phyloP scores from a whole-genome alignment of 2,329 filamentous ascomycete genomes.

The Tolypocladium sp. region DNA sequence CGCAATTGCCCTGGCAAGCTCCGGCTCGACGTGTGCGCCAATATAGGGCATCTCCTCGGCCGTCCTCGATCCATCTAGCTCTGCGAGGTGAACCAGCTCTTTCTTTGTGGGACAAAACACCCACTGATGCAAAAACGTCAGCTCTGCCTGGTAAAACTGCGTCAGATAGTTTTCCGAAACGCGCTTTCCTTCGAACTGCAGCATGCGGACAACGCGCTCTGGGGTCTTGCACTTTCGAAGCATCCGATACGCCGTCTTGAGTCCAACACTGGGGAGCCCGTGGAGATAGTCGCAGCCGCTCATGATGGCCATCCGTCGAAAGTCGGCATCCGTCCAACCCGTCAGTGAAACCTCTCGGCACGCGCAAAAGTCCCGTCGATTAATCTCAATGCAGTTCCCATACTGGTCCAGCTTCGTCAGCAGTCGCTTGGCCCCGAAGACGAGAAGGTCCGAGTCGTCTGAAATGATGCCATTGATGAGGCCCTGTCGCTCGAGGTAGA shows the following conservation, averaged over 20 bases:
- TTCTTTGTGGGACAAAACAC: slow-evolving; percentile 75
- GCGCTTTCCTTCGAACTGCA: slow-evolving; percentile 84
- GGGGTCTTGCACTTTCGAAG: slow-evolving; percentile 84
- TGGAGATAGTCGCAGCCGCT: slow-evolving; percentile 95
- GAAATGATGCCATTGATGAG: slow-evolving; percentile 82
- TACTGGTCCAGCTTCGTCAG: slow-evolving; percentile 93
- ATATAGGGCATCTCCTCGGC: slow-evolving; percentile 72
- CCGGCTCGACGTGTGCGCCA: slow-evolving; percentile 60
- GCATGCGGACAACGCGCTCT: slow-evolving; percentile 70
- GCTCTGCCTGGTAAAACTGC: slow-evolving; percentile 75
- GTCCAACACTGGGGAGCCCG: slow-evolving; percentile 72
- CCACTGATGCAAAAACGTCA: slow-evolving; percentile 89
- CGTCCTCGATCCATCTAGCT: slow-evolving; percentile 52
- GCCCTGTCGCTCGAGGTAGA: slow-evolving; percentile 82
- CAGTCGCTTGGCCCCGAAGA: slow-evolving; percentile 85
- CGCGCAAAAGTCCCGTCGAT: slow-evolving; percentile 77
- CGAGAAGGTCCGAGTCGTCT: slow-evolving; percentile 91
- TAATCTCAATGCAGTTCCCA: slow-evolving; percentile 87
- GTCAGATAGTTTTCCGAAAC: slow-evolving; percentile 76
- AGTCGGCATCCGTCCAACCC: slow-evolving; percentile 87
- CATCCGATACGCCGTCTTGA: slow-evolving; percentile 89
- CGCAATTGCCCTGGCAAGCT: slow-evolving; percentile 66
- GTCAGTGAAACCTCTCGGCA: slow-evolving; percentile 82
- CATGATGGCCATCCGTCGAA: slow-evolving; percentile 90
- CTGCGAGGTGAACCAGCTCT: slow-evolving; percentile 66